These are phyloP conservation scores for Collybiopsis confluens DNA, from an alignment of 768 basidiomycete genomes.

Conservation along the genomic window DNA sequence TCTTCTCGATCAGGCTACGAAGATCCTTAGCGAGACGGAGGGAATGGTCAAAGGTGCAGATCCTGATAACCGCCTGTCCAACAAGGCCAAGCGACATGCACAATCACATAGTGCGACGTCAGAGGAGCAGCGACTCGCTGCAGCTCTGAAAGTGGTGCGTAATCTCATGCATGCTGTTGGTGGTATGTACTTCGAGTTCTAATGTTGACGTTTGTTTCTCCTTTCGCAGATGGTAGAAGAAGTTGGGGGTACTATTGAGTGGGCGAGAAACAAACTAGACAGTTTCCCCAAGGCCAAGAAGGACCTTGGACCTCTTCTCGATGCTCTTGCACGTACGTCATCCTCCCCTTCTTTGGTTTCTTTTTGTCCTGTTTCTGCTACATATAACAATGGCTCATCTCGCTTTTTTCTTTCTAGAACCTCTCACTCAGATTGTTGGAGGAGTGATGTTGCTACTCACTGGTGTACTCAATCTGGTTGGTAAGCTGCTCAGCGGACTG, in stretches of 20 bases:
- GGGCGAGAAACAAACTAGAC: slow-evolving; percentile 32
- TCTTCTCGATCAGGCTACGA: slow-evolving; percentile 32
- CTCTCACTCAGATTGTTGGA: slow-evolving; percentile 33
- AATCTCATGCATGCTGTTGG: too few species aligned
- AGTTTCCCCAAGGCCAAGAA: slow-evolving; percentile 33
- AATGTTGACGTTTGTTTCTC: neutral
- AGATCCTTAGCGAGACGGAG: slow-evolving; percentile 33
- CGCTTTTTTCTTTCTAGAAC: slow-evolving; percentile 18
- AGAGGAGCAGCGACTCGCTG: slow-evolving; percentile 34
- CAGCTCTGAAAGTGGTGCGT: slow-evolving; percentile 30
- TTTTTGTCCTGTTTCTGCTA: neutral
- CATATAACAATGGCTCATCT: neutral
- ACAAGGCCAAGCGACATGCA: slow-evolving; percentile 29
- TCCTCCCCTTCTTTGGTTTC: neutral
- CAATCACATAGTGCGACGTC: slow-evolving; percentile 32
- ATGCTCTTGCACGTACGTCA: slow-evolving; percentile 29
- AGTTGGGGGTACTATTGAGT: slow-evolving; percentile 33
- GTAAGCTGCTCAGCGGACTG: slow-evolving; percentile 27
- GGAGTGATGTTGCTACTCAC: slow-evolving; percentile 31
- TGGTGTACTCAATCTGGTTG: slow-evolving; percentile 32
- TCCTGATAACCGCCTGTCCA: slow-evolving; percentile 30
- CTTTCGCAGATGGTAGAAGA: slow-evolving; percentile 26
- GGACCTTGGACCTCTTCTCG: slow-evolving; percentile 32
- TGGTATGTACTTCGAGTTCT: neutral
- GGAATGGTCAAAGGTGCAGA: slow-evolving; percentile 32